Percentiles rank a stretch among this genome's conserved stretches.
Conservation (phyloP, 139 green algal genomes). For the Dunaliella primolecta region DNA sequence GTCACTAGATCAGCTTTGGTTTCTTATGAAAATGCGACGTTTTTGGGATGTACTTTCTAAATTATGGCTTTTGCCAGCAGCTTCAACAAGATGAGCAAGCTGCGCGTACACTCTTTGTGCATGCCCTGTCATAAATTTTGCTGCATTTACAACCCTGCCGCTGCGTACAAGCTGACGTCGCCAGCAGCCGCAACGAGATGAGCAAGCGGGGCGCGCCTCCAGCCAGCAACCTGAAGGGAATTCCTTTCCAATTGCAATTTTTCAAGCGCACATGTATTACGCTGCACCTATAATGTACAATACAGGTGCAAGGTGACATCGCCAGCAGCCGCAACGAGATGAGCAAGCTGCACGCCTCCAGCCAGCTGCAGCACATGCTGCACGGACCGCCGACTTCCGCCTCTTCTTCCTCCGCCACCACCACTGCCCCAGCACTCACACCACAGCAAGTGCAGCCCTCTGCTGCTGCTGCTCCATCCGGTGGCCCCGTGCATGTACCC, state of each 20-base stretch:
- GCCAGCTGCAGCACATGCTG: constrained; percentile 2
- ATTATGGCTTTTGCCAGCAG: too few relatives aligned
- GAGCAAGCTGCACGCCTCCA: neutral
- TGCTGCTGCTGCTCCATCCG: neutral
- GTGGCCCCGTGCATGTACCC: neutral
- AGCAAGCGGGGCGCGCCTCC: neutral
- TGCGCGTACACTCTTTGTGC: too few relatives aligned
- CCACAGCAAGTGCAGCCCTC: neutral
- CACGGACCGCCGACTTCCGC: neutral
- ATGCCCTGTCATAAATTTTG: too few relatives aligned
- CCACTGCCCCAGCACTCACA: neutral
- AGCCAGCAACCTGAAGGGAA: neutral
- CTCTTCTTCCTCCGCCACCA: too few relatives aligned
- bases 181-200: neutral
- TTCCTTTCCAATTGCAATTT: too few relatives aligned
- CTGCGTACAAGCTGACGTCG: constrained; percentile 1
- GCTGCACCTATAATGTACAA: too few relatives aligned
- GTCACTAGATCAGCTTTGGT: too few relatives aligned
- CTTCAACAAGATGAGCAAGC: too few relatives aligned
- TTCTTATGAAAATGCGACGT: too few relatives aligned
- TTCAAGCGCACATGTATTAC: too few relatives aligned
- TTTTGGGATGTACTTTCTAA: too few relatives aligned
- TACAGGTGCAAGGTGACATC: constrained; percentile 4
- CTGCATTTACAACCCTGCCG: too few relatives aligned
- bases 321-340: neutral